A percentile compares a stretch with the other conserved stretches of the same genome.
Evolutionary conservation across 2,329 filamentous ascomycete species (phyloP).

Genomic region (Alternaria dauci): DNA sequence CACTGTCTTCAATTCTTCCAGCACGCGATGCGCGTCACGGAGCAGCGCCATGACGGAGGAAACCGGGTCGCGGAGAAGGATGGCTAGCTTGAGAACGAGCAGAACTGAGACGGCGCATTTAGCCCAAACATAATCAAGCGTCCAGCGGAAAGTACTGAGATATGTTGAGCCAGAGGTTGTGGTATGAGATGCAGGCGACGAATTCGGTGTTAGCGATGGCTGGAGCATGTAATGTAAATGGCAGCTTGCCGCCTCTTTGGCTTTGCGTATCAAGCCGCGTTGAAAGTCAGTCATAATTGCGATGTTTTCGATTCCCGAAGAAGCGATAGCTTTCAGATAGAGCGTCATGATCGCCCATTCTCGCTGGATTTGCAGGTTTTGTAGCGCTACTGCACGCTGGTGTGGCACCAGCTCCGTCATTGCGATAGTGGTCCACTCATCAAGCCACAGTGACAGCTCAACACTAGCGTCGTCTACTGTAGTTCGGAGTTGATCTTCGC

Average conservation of each 20-base stretch:
- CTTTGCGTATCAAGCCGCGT: slow-evolving; percentile 58
- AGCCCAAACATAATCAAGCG: slow-evolving; percentile 67
- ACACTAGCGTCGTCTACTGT: slow-evolving; percentile 33
- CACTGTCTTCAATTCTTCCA: slow-evolving; percentile 54
- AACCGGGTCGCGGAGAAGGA: slow-evolving; percentile 57
- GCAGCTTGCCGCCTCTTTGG: slow-evolving; percentile 60
- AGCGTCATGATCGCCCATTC: slow-evolving; percentile 64
- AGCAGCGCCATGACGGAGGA: slow-evolving; percentile 54
- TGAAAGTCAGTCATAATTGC: slow-evolving; percentile 61
- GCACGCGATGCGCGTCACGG: slow-evolving; percentile 54
- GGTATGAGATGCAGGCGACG: slow-evolving; percentile 26
- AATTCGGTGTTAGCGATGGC: slow-evolving; percentile 25
- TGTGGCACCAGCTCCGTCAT: slow-evolving; percentile 22
- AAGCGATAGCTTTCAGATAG: slow-evolving; percentile 60
- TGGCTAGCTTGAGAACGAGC: slow-evolving; percentile 62
- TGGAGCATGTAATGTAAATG: slow-evolving; percentile 60
- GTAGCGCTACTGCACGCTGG: slow-evolving; percentile 36
- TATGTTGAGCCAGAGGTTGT: slow-evolving; percentile 45
- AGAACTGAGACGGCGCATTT: slow-evolving; percentile 67
- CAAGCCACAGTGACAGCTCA: slow-evolving; percentile 53
- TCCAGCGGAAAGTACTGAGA: slow-evolving; percentile 61
- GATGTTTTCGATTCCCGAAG: slow-evolving; percentile 60
- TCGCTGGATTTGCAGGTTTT: slow-evolving; percentile 62
- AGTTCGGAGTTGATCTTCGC: slow-evolving; percentile 30
- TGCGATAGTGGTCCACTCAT: slow-evolving; percentile 48